A percentile compares a stretch with the other conserved stretches of the same genome.
phyloP scores from a whole-genome alignment of 441 rosid species.

The Francoa sonchifolia region DNA sequence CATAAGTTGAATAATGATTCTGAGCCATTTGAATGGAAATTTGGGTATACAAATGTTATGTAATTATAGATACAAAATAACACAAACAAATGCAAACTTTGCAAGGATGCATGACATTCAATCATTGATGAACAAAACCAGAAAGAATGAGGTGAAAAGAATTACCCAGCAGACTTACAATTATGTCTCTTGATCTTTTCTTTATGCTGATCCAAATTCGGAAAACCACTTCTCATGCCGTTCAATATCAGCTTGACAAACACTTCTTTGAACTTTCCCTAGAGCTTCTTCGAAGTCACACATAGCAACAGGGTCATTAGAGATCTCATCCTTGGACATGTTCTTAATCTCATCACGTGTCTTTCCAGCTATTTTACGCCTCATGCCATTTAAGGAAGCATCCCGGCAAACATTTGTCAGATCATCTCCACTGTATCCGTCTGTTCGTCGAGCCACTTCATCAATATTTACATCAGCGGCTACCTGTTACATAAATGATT shows the following conservation, averaged over 20 bases:
- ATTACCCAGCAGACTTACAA: slow-evolving; percentile 4
- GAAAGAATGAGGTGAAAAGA: slow-evolving; percentile 1
- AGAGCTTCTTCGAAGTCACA: slow-evolving; percentile 97
- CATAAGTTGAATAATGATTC: no score
- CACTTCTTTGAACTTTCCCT: slow-evolving; percentile 84
- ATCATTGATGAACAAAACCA: background rate
- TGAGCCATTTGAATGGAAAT: no score
- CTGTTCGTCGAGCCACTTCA: slow-evolving; percentile 84
- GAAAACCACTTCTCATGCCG: slow-evolving; percentile 93
- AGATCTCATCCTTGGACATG: slow-evolving; percentile 94
- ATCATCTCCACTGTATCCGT: slow-evolving; percentile 98
- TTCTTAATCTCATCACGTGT: slow-evolving; percentile 96
- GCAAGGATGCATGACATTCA: slow-evolving; percentile 10
- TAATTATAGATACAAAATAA: slow-evolving; percentile 7
- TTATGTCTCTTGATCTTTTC: background rate
- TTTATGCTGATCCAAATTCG: slow-evolving; percentile 81
- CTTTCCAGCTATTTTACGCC: slow-evolving; percentile 97
- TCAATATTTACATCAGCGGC: slow-evolving; percentile 81
- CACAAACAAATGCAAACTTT: slow-evolving; percentile 5
- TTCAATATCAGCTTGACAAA: slow-evolving; percentile 77
- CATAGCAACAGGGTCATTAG: slow-evolving; percentile 95
- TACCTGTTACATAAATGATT: no score
- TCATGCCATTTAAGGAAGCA: slow-evolving; percentile 96
- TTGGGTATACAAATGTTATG: no score
- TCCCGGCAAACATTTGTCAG: slow-evolving; percentile 94